Conservation (phyloP, 352 stramenopile species). For the Globisporangium takayamanum region DNA sequence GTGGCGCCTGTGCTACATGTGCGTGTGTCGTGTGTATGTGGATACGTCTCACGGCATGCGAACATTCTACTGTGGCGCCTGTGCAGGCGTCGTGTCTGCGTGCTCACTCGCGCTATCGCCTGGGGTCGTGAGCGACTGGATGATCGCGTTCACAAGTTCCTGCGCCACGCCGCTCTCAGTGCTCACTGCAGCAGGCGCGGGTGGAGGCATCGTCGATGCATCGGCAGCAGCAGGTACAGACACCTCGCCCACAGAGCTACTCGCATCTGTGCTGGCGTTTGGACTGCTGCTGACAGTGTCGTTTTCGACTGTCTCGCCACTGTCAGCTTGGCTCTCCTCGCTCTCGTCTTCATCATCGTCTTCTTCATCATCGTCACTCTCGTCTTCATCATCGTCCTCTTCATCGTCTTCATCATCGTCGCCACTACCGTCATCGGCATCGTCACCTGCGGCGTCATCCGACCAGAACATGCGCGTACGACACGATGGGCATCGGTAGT, state of each 20-base stretch:
- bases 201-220: constrained; percentile 1
- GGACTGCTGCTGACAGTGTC: too few species aligned
- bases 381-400: constrained; percentile 9
- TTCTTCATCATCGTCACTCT: constrained; percentile 12
- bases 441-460: constrained; percentile 21
- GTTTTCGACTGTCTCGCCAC: neutral
- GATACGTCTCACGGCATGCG: neutral
- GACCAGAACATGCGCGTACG: constrained; percentile 43
- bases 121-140: constrained; percentile 6
- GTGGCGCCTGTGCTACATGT: too few species aligned
- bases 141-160: constrained; percentile 10
- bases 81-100: neutral
- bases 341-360: constrained; percentile 1
- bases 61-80: neutral
- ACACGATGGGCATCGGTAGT: constrained; percentile 62
- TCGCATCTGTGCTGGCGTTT: neutral
- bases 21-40: too few species aligned
- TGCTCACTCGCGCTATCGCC: constrained; percentile 7
- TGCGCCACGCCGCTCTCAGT: constrained; percentile 10
- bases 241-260: neutral
- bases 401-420: constrained; percentile 11
- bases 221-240: neutral
- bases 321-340: constrained; percentile 1
- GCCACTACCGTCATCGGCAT: constrained; percentile 11
- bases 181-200: neutral